Evolutionary conservation across 225 moss, liverwort and hornwort species (phyloP).

Genomic region (Physcomitrium patens): DNA sequence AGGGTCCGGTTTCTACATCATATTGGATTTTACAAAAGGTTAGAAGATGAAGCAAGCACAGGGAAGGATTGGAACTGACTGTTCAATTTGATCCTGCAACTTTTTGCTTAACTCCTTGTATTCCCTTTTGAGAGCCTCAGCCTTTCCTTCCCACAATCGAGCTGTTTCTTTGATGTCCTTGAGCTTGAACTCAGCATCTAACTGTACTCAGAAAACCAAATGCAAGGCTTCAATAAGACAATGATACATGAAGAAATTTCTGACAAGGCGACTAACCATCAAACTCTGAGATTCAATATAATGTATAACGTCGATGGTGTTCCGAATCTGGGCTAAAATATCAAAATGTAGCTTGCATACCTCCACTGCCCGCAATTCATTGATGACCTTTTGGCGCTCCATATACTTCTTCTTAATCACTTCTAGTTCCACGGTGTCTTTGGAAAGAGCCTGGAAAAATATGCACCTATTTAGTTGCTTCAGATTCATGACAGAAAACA

Average conservation of each 20-base stretch:
- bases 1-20: conserved; percentile 9
- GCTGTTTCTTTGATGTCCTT: conserved; percentile 70
- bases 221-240: conserved; percentile 1
- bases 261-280: background rate
- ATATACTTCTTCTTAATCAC: conserved; percentile 57
- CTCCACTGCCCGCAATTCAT: conserved; percentile 75
- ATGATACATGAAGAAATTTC: background rate
- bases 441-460: conserved; percentile 57
- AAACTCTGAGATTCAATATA: conserved; percentile 9
- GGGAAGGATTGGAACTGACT: conserved; percentile 57
- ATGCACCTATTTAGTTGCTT: conserved; percentile 15
- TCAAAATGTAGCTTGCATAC: conserved; percentile 40
- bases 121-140: conserved; percentile 56
- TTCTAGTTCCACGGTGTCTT: conserved; percentile 67
- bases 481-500: background rate
- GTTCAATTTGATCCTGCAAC: conserved; percentile 76
- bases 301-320: background rate
- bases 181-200: conserved; percentile 77
- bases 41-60: conserved; percentile 15
- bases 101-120: conserved; percentile 67
- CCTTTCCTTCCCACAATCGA: conserved; percentile 58
- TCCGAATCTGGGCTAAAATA: conserved; percentile 14
- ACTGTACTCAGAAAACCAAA: conserved; percentile 50
- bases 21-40: background rate
- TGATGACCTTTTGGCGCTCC: conserved; percentile 66